phyloP scores from a whole-genome alignment of 441 rosid genomes.

The Isatis lusitanica region DNA sequence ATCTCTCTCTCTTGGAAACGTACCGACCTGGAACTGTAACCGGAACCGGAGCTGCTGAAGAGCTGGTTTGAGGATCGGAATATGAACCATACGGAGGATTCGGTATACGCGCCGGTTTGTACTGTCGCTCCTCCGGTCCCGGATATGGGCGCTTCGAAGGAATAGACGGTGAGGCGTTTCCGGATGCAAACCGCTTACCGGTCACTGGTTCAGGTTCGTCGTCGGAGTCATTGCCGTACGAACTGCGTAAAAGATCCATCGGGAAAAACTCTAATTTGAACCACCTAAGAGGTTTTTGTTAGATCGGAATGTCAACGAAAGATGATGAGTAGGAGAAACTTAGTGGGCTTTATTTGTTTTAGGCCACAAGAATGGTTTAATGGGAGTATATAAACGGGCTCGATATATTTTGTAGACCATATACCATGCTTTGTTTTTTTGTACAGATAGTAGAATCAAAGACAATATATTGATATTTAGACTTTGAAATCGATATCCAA shows the following conservation, averaged over 20 bases:
- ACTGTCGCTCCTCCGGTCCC: conserved; percentile 13
- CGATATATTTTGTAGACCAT: too few relatives aligned
- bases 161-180: neutral
- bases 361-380: neutral
- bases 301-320: neutral
- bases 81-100: neutral
- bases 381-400: neutral
- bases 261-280: neutral
- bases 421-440: too few relatives aligned
- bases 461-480: too few relatives aligned
- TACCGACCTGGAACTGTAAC: conserved; percentile 51
- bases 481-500: too few relatives aligned
- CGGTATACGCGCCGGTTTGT: neutral
- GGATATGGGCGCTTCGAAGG: conserved; percentile 32
- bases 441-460: too few relatives aligned
- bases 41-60: conserved; percentile 26
- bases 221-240: conserved; percentile 35
- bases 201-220: conserved; percentile 27
- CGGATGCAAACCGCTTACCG: neutral
- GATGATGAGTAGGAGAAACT: neutral
- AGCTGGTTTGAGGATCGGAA: conserved; percentile 21
- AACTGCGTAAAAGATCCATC: conserved; percentile 37
- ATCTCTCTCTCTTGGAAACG: conserved; percentile 70
- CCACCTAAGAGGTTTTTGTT: neutral
- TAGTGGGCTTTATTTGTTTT: neutral